A percentile compares a stretch with the other conserved stretches of the same genome.
phyloP scores from a whole-genome alignment of 1,284 basidiomycete species.

The Volvariella surrecta region DNA sequence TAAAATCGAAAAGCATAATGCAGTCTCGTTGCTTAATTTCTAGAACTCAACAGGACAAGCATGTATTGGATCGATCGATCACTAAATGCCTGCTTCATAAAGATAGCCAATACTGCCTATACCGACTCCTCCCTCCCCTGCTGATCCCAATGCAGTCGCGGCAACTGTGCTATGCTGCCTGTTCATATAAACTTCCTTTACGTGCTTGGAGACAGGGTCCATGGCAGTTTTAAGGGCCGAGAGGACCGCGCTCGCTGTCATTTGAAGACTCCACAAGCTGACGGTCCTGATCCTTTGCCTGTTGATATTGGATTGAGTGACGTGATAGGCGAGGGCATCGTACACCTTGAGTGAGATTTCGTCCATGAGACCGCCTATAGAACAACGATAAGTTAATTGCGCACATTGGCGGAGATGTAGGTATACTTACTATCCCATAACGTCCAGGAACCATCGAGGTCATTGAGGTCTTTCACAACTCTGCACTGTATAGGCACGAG shows the following conservation, averaged over 20 bases:
- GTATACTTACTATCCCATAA: constrained; percentile 76
- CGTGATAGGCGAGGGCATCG: constrained; percentile 88
- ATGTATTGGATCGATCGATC: too few species aligned
- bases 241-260: constrained; percentile 37
- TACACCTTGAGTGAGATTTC: constrained; percentile 76
- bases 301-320: constrained; percentile 81
- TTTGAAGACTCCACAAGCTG: constrained; percentile 51
- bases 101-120: too few species aligned
- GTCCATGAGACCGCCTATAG: constrained; percentile 71
- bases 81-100: too few species aligned
- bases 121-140: too few species aligned
- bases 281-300: constrained; percentile 77
- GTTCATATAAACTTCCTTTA: constrained; percentile 32
- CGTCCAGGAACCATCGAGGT: constrained; percentile 91
- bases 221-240: constrained; percentile 33
- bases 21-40: too few species aligned
- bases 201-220: constrained; percentile 33
- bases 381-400: constrained; percentile 6
- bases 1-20: too few species aligned
- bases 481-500: constrained; percentile 87
- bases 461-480: constrained; percentile 68
- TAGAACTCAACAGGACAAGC: too few species aligned
- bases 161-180: constrained; percentile 9
- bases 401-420: background rate
- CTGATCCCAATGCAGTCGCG: too few species aligned